Conservation (phyloP, 352 stramenopile species). For the Pythium dissotocum region DNA sequence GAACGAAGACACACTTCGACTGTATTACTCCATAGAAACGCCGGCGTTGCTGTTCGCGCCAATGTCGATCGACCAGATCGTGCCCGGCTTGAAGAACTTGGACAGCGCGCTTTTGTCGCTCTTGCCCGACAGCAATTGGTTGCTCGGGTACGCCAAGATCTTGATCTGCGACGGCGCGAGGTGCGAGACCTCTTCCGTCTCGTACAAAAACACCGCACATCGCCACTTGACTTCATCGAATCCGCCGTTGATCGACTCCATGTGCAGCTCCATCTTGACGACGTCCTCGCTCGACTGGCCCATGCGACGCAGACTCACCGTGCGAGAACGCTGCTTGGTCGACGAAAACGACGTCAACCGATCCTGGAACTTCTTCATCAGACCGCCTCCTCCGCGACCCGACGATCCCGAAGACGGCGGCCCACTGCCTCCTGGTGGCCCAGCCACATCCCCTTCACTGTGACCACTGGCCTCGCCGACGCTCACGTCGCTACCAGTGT, state of each 20-base stretch:
- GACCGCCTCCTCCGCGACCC: conserved; percentile 30
- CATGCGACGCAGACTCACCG: conserved; percentile 66
- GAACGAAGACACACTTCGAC: background rate
- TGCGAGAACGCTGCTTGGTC: conserved; percentile 45
- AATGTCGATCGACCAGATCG: conserved; percentile 85
- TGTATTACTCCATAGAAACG: conserved; percentile 27
- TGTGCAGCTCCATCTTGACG: conserved; percentile 73
- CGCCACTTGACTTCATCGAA: conserved; percentile 89
- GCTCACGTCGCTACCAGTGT: conserved; percentile 37
- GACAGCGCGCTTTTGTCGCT: conserved; percentile 61
- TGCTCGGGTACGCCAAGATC: conserved; percentile 73
- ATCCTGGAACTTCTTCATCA: conserved; percentile 85
- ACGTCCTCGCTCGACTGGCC: conserved; percentile 74
- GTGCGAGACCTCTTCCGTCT: conserved; percentile 77
- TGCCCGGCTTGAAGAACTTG: conserved; percentile 78
- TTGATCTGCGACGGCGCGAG: conserved; percentile 80
- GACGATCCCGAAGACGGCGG: conserved; percentile 10
- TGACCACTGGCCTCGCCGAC: conserved; percentile 44
- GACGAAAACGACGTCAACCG: conserved; percentile 61
- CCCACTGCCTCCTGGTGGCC: background rate
- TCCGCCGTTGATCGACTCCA: conserved; percentile 80
- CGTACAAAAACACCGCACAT: conserved; percentile 81
- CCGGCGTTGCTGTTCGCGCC: conserved; percentile 51
- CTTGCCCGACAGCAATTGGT: conserved; percentile 63
- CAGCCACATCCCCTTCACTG: conserved; percentile 42